Conservation (phyloP, 1,139 yeast genomes). For the Torulaspora pretoriensis region DNA sequence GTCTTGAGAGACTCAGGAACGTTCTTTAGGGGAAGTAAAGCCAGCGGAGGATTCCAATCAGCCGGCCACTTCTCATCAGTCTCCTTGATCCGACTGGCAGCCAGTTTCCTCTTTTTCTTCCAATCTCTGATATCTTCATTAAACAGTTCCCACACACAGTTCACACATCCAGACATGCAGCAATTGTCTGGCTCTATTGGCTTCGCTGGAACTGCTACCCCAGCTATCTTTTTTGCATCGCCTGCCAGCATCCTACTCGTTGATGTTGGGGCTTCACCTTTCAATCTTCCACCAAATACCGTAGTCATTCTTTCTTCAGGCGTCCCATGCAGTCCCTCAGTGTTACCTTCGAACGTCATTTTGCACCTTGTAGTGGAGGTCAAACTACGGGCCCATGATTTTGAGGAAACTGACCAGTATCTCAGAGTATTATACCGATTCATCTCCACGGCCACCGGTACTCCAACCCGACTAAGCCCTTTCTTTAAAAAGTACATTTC, state of each 20-base stretch:
- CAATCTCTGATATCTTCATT: constrained; percentile 85
- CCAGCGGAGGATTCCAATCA: constrained; percentile 71
- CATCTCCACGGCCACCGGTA: background rate
- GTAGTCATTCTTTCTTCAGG: constrained; percentile 48
- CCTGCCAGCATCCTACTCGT: constrained; percentile 46
- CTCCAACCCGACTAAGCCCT: no score
- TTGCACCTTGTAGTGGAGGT: constrained; percentile 4
- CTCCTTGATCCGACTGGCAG: constrained; percentile 51
- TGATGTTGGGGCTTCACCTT: constrained; percentile 50
- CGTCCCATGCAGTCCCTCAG: constrained; percentile 38
- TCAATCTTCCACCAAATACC: constrained; percentile 57
- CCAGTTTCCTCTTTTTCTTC: constrained; percentile 56
- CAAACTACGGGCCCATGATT: constrained; percentile 2
- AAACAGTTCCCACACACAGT: constrained; percentile 94
- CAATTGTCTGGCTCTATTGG: constrained; percentile 94
- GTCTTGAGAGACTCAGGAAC: constrained; percentile 39
- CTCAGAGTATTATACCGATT: background rate
- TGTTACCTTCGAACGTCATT: constrained; percentile 48
- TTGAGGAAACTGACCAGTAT: background rate
- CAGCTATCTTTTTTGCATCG: constrained; percentile 55
- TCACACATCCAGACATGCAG: constrained; percentile 95
- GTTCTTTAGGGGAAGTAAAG: constrained; percentile 38
- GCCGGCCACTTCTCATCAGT: constrained; percentile 71
- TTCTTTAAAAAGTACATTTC: no score
- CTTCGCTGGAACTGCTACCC: constrained; percentile 68